Evolutionary conservation across 306 rosid species (phyloP), one percentile per base, ranked within the genome.

Genomic region (Quercus bicolor): DNA sequence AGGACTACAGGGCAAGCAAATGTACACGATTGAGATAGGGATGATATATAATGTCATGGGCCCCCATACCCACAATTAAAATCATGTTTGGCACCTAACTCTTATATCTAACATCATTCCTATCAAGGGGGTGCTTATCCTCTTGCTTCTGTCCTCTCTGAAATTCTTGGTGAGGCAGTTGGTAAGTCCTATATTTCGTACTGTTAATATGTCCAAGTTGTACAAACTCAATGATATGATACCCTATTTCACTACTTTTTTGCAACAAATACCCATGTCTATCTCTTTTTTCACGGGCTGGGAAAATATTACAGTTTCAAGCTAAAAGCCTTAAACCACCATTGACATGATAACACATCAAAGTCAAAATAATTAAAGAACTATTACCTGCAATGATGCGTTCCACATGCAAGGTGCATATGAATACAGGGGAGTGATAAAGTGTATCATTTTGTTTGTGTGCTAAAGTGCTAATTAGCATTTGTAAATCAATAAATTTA

Each of bases 61-160:
- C 61, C 76, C 56, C 60, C 70, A 20, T 51, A 28, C 9, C 11
- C 53, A 37, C 15, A 45, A 74, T 14, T 55, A 37, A 53, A 55
- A 66, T 43, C 37, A 72, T 77, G 73, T 55, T 8, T 23, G 62
- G 24, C 57, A 73, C 74, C 79, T 28, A 73, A 60, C 80, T 43
- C 48, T 51, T 40, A 48, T 15, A 48, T 24, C 23, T 13, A 66
- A 66, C 74, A 66, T 76, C 80, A 66, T 66, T 31, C 74, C 26
- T 26, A 31, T 56, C 51, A 64, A 24, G 64, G 72, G 24, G 16
- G 20, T 9, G 9, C 60, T 26, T 45, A 21, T 16, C 20, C 23
- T 13, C 16, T 48, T 48, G 16, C 15, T 48, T 12, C 12, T 24
- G 2, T 29, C 4, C 11, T 14, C 73, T 70, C 65, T 33, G 48